Conservation (phyloP, 345 rosid genomes). For the Lepidium didymum region DNA sequence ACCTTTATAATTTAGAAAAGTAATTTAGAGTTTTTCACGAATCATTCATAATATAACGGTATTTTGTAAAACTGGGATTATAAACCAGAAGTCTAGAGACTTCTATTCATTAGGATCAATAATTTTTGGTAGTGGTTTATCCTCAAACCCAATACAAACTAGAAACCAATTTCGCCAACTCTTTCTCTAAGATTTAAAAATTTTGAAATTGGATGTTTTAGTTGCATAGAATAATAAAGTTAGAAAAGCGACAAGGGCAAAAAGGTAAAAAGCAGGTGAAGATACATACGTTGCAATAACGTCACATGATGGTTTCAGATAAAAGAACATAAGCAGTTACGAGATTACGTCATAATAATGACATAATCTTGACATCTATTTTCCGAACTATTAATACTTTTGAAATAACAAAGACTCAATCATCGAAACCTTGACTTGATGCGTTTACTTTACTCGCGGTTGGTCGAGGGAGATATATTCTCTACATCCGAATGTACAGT, state of each 20-base stretch:
- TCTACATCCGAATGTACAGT: not conserved
- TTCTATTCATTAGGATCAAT: too few species aligned
- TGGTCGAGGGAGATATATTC: conserved; percentile 4
- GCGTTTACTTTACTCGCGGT: conserved; percentile 25
- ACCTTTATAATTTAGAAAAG: too few species aligned
- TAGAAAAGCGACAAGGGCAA: not conserved
- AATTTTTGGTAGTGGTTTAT: too few species aligned
- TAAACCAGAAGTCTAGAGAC: too few species aligned
- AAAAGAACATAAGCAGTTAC: conserved; percentile 6
- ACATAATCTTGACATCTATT: not conserved
- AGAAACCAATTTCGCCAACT: too few species aligned
- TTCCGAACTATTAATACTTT: not conserved
- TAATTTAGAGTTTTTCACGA: too few species aligned
- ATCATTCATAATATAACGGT: too few species aligned
- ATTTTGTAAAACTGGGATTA: too few species aligned
- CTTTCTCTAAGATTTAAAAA: too few species aligned
- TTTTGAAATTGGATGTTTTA: too few species aligned
- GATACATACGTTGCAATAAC: not conserved
- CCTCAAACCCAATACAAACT: too few species aligned
- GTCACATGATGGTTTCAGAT: not conserved
- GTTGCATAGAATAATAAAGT: not conserved
- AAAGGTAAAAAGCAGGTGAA: not conserved
- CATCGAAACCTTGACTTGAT: conserved; percentile 6
- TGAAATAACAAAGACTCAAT: conserved; percentile 18
- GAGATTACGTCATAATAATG: not conserved